Percentiles rank a stretch among this genome's conserved stretches.
These are phyloP conservation scores for Lizanozyma gosingica DNA, from an alignment of 1,139 yeast genomes.

Conservation along the genomic window DNA sequence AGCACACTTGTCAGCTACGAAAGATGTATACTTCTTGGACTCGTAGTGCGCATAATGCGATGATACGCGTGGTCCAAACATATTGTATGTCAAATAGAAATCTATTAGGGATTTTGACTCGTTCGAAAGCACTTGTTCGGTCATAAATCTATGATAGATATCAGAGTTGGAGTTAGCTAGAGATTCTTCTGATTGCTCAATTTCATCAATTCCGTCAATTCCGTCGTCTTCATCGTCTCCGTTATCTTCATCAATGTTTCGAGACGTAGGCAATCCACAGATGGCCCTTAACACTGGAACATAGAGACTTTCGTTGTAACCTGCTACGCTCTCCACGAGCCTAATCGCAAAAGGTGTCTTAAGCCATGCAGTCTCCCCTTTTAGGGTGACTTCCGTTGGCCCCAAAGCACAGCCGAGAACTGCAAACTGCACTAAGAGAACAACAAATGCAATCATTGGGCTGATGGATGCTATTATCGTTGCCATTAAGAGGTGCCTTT, in stretches of 20 bases:
- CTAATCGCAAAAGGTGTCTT: not conserved
- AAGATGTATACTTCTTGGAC: constrained; percentile 16
- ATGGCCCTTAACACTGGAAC: constrained; percentile 24
- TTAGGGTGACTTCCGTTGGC: not conserved
- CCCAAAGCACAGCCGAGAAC: not conserved
- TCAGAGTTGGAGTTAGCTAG: too few relatives aligned
- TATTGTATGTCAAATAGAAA: constrained; percentile 43
- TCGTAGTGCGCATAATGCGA: constrained; percentile 51
- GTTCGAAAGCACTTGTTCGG: constrained; percentile 15
- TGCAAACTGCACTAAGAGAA: not conserved
- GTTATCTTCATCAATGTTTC: constrained; percentile 9
- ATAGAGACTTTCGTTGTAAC: constrained; percentile 41
- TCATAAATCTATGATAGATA: constrained; percentile 26
- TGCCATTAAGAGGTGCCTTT: too few relatives aligned
- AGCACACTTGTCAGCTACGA: constrained; percentile 16
- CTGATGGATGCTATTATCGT: too few relatives aligned
- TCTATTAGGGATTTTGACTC: constrained; percentile 28
- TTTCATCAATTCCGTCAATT: constrained; percentile 9
- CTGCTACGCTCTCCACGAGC: constrained; percentile 40
- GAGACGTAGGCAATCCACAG: not conserved
- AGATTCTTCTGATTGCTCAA: too few relatives aligned
- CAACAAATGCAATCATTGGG: not conserved
- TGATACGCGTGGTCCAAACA: constrained; percentile 52
- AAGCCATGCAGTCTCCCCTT: not conserved
- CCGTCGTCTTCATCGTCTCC: constrained; percentile 16